Percentiles rank a stretch among this genome's conserved stretches.
These are phyloP conservation scores for Biscogniauxia marginata DNA, from an alignment of 2,329 filamentous ascomycete species.

Conservation along the genomic window DNA sequence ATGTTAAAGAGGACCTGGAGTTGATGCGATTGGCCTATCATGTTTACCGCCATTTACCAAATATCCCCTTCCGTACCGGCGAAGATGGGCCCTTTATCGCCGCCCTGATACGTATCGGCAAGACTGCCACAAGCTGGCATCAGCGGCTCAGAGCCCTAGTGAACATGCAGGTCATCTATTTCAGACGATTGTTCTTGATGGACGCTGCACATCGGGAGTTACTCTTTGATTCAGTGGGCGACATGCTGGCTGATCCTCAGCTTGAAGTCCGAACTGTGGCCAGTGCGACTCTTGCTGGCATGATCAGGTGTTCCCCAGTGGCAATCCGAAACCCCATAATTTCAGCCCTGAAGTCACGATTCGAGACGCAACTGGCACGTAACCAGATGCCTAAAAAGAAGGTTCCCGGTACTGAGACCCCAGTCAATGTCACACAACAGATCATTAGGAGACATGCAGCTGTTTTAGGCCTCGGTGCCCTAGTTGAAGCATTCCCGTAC, in stretches of 20 bases:
- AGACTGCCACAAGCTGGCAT: conserved; percentile 84
- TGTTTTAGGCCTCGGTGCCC: conserved; percentile 82
- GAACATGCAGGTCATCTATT: conserved; percentile 99
- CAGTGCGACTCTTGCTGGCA: conserved; percentile 89
- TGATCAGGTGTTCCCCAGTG: conserved; percentile 93
- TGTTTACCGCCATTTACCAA: conserved; percentile 93
- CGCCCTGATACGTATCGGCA: conserved; percentile 83
- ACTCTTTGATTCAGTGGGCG: conserved; percentile 89
- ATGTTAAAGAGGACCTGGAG: conserved; percentile 97
- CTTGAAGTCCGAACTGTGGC: conserved; percentile 93
- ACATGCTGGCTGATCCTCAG: conserved; percentile 89
- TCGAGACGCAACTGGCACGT: conserved; percentile 71
- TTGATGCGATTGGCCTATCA: conserved; percentile 92
- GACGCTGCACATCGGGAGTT: conserved; percentile 69
- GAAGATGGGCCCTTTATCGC: conserved; percentile 84
- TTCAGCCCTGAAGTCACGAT: conserved; percentile 70
- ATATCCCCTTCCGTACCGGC: conserved; percentile 86
- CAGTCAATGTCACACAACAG: conserved; percentile 69
- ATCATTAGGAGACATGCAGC: conserved; percentile 84
- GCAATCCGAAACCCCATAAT: conserved; percentile 78
- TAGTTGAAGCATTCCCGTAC: conserved; percentile 96
- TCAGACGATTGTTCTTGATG: conserved; percentile 90
- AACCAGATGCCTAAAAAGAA: conserved; percentile 85
- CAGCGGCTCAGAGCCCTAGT: conserved; percentile 91
- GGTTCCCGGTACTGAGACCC: conserved; percentile 64